Percentiles rank a stretch among this genome's conserved stretches.
These are phyloP conservation scores for Paracoccidioides brasiliensis DNA, from an alignment of 2,329 filamentous ascomycete species.

Conservation along the genomic window DNA sequence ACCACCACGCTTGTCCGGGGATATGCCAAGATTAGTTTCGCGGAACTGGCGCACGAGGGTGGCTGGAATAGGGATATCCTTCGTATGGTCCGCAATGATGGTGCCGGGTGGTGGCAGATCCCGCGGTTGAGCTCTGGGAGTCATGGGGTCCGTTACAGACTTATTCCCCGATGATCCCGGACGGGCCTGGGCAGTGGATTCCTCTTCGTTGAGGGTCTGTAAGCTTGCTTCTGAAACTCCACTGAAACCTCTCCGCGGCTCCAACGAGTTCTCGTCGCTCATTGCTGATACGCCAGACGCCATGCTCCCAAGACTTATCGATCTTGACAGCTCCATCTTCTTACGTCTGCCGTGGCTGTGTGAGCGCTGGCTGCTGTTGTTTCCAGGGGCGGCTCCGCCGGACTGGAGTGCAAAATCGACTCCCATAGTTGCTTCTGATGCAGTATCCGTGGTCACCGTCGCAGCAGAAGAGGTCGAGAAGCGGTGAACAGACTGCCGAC, in stretches of 20 bases:
- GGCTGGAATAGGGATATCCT: conserved; percentile 81
- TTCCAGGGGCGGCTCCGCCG: conserved; percentile 55
- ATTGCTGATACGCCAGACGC: conserved; percentile 55
- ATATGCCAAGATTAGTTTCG: conserved; percentile 44
- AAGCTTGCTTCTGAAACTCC: conserved; percentile 35
- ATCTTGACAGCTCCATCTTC: conserved; percentile 48
- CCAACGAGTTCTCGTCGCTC: conserved; percentile 36
- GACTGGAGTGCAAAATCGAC: conserved; percentile 74
- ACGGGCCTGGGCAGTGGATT: conserved; percentile 25
- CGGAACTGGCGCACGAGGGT: conserved; percentile 78
- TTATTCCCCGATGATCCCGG: conserved; percentile 26
- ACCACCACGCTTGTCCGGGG: conserved; percentile 44
- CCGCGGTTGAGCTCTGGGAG: conserved; percentile 52
- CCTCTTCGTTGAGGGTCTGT: conserved; percentile 49
- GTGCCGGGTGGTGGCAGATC: conserved; percentile 57
- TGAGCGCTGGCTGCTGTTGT: conserved; percentile 13
- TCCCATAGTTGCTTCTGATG: conserved; percentile 57
- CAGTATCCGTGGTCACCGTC: conserved; percentile 45
- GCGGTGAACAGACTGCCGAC: conserved; percentile 43
- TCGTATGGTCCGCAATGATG: conserved; percentile 73
- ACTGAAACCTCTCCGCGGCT: conserved; percentile 31
- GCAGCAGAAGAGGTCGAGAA: conserved; percentile 46
- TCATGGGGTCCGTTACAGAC: conserved; percentile 43
- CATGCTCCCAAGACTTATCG: conserved; percentile 82
- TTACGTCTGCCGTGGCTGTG: conserved; percentile 27